Evolutionary conservation across 1,139 yeast genomes (phyloP).

Genomic region (Eremothecium gossypii): DNA sequence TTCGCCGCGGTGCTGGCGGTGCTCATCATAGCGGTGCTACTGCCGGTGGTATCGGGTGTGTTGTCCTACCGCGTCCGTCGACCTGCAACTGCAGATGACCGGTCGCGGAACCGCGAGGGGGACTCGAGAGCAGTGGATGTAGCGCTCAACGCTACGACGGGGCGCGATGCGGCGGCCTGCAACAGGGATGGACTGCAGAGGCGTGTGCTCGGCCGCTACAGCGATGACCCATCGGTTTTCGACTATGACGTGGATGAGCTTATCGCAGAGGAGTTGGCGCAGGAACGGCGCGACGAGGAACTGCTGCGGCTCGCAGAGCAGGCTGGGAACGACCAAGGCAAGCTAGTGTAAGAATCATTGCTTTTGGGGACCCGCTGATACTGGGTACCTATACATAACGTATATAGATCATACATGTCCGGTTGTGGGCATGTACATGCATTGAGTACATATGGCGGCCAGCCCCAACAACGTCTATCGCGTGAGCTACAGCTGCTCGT

Average conservation of each 20-base stretch:
- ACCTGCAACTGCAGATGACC: neutral
- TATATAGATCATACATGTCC: too few species aligned
- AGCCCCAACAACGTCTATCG: neutral
- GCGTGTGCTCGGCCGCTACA: constrained; percentile 23
- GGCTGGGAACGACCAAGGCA: constrained; percentile 16
- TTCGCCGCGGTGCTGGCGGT: neutral
- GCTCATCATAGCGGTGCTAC: constrained; percentile 5
- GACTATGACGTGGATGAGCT: constrained; percentile 30
- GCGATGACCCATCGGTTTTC: constrained; percentile 26
- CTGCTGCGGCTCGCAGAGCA: constrained; percentile 13
- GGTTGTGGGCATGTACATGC: too few species aligned
- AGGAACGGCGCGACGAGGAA: constrained; percentile 17
- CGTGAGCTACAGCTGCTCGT: neutral
- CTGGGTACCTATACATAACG: too few species aligned
- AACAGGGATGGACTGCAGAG: constrained; percentile 15
- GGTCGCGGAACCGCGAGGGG: neutral
- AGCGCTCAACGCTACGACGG: constrained; percentile 13
- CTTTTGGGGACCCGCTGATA: too few species aligned
- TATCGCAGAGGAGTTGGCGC: constrained; percentile 26
- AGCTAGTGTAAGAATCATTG: constrained; percentile 5
- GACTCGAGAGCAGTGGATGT: constrained; percentile 18
- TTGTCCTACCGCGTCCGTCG: constrained; percentile 16
- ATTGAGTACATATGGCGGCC: too few species aligned
- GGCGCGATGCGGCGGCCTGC: too few species aligned
- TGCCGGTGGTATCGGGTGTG: constrained; percentile 26